phyloP scores from a whole-genome alignment of 2,329 filamentous ascomycete genomes.

The Xylaria sp. region DNA sequence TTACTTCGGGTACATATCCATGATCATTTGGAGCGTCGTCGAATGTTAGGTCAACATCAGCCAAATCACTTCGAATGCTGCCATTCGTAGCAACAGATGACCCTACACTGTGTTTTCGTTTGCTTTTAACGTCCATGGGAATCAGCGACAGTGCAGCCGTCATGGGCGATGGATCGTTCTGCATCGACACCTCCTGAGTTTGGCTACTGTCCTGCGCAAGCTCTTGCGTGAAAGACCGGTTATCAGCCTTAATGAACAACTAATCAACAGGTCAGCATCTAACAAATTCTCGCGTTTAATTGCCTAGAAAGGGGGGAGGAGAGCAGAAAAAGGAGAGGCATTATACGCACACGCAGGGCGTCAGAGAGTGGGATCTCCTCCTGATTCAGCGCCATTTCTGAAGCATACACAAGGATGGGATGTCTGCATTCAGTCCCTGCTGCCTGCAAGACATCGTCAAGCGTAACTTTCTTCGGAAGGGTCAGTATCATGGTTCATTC shows the following conservation, averaged over 20 bases:
- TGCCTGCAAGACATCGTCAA: conserved; percentile 41
- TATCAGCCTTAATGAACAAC: conserved; percentile 48
- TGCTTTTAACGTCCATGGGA: conserved; percentile 8
- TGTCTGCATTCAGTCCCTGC: conserved; percentile 45
- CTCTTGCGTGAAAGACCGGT: conserved; percentile 48
- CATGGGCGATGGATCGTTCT: conserved; percentile 10
- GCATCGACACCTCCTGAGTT: conserved; percentile 16
- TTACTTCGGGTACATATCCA: conserved; percentile 8
- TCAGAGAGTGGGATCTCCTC: conserved; percentile 36
- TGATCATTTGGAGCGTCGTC: conserved; percentile 10
- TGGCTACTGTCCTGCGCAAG: conserved; percentile 35
- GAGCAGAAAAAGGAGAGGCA: not conserved
- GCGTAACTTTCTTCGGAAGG: conserved; percentile 40
- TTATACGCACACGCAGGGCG: conserved; percentile 33
- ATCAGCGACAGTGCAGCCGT: conserved; percentile 21
- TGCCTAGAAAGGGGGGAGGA: not conserved
- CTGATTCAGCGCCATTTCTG: conserved; percentile 41
- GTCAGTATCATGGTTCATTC: conserved; percentile 15
- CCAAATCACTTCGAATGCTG: conserved; percentile 24
- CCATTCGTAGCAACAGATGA: conserved; percentile 31
- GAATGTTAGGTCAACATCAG: conserved; percentile 27
- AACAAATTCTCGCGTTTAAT: not conserved
- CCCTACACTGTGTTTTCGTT: conserved; percentile 28
- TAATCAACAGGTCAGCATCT: conserved; percentile 30
- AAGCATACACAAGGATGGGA: conserved; percentile 49